Evolutionary conservation across 2,329 filamentous ascomycete genomes (phyloP).

Genomic region (Talaromyces pinophilus): DNA sequence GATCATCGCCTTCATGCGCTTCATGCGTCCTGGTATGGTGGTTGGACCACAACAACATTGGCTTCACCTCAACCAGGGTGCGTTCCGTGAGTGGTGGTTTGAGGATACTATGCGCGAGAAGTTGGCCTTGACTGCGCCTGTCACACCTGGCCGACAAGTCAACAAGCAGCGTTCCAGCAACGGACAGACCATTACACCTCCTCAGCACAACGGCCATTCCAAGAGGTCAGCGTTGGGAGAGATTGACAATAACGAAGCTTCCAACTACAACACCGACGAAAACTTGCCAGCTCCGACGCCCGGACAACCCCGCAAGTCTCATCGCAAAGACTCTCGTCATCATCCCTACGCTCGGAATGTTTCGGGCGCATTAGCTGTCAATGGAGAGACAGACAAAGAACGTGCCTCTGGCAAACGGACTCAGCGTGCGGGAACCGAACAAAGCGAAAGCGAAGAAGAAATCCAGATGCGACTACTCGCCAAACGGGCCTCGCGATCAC

Average conservation of each 20-base stretch:
- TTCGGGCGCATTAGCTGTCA: slow-evolving; percentile 46
- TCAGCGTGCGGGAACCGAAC: slow-evolving; percentile 61
- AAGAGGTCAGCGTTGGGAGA: slow-evolving; percentile 87
- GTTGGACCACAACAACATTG: slow-evolving; percentile 98
- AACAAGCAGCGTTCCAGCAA: slow-evolving; percentile 64
- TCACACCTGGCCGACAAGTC: slow-evolving; percentile 56
- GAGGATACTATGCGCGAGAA: slow-evolving; percentile 79
- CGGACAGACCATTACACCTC: slow-evolving; percentile 77
- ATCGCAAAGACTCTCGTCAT: slow-evolving; percentile 71
- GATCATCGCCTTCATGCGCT: slow-evolving; percentile 96
- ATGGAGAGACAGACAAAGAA: slow-evolving; percentile 36
- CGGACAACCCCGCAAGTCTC: slow-evolving; percentile 89
- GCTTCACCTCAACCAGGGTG: slow-evolving; percentile 94
- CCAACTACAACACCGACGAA: slow-evolving; percentile 62
- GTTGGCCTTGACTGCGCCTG: slow-evolving; percentile 65
- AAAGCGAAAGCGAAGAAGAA: slow-evolving; percentile 76
- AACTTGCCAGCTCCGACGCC: slow-evolving; percentile 93
- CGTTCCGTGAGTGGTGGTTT: slow-evolving; percentile 98
- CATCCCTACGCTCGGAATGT: slow-evolving; percentile 68
- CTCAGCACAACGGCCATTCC: slow-evolving; percentile 69
- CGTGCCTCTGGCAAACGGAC: slow-evolving; percentile 47
- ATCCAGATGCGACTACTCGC: slow-evolving; percentile 73
- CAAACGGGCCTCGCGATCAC: slow-evolving; percentile 64
- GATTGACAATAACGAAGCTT: slow-evolving; percentile 75
- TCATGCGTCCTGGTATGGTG: slow-evolving; percentile 99